These are phyloP conservation scores for Globisporangium parvum DNA, from an alignment of 352 stramenopile species.

Conservation along the genomic window DNA sequence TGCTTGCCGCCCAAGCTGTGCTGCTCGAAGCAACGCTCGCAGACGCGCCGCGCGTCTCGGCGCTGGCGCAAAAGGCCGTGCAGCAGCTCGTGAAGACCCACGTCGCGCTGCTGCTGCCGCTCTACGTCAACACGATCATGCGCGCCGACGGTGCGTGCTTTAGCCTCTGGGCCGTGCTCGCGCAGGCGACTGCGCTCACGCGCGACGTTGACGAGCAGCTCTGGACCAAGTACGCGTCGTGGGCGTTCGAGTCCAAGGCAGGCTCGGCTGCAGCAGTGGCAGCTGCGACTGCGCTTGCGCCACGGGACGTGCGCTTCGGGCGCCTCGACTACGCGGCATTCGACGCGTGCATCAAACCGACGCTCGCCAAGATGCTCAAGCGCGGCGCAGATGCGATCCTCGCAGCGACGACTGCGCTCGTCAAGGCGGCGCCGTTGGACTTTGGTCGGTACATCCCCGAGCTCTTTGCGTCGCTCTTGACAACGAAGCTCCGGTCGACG, in stretches of 20 bases:
- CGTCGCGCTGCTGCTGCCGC: conserved; percentile 22
- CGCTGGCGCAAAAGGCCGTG: conserved; percentile 35
- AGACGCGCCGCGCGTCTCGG: conserved; percentile 38
- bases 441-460: conserved; percentile 54
- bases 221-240: conserved; percentile 55
- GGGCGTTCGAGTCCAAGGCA: conserved; percentile 76
- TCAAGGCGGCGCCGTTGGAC: conserved; percentile 49
- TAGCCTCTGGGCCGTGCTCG: conserved; percentile 58
- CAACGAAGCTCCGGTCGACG: conserved; percentile 71
- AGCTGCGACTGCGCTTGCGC: background rate
- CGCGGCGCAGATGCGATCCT: conserved; percentile 75
- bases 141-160: conserved; percentile 47
- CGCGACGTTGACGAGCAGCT: conserved; percentile 33
- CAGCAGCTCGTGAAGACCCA: conserved; percentile 42
- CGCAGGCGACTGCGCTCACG: conserved; percentile 16
- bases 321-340: conserved; percentile 55
- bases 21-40: conserved; percentile 53
- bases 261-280: conserved; percentile 19
- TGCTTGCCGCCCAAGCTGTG: conserved; percentile 37
- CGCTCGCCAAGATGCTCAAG: conserved; percentile 73
- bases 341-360: conserved; percentile 52
- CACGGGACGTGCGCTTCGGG: conserved; percentile 41
- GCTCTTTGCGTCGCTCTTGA: conserved; percentile 64
- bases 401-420: conserved; percentile 44
- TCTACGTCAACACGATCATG: conserved; percentile 33